phyloP scores from a whole-genome alignment of 805 yeast genomes.

The Nakazawaea wyomingensis region DNA sequence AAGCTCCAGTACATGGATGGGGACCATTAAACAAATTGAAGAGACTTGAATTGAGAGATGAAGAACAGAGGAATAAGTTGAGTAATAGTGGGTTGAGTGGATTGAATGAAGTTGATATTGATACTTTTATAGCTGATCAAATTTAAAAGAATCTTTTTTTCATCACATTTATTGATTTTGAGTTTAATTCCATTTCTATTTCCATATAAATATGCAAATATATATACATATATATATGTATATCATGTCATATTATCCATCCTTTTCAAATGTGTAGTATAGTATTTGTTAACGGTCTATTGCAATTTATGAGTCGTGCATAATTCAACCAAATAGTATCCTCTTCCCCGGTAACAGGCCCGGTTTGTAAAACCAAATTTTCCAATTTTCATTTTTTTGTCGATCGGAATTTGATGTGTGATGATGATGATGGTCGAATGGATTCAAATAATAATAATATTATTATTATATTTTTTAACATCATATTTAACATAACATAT shows the following conservation, averaged over 20 bases:
- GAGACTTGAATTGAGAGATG: conserved; percentile 52
- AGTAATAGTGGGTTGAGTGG: conserved; percentile 63
- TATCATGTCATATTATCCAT: too few relatives aligned
- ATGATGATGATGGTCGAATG: too few relatives aligned
- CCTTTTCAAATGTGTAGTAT: too few relatives aligned
- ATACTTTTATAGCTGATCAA: conserved; percentile 59
- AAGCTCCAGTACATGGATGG: conserved; percentile 68
- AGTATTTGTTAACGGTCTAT: too few relatives aligned
- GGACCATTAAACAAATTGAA: conserved; percentile 67
- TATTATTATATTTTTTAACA: too few relatives aligned
- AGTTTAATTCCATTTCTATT: background rate
- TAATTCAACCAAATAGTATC: too few relatives aligned
- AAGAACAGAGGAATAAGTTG: conserved; percentile 35
- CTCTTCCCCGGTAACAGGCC: background rate
- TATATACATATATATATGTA: too few relatives aligned
- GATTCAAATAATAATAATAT: too few relatives aligned
- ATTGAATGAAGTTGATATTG: conserved; percentile 68
- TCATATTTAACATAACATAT: too few relatives aligned
- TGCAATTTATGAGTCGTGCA: background rate
- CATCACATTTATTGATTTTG: background rate
- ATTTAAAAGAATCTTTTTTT: too few relatives aligned
- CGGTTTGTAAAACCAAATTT: conserved; percentile 3
- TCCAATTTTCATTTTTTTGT: background rate
- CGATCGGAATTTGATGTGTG: background rate
- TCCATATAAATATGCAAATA: too few relatives aligned